A percentile compares a stretch with the other conserved stretches of the same genome.
Evolutionary conservation across 805 yeast genomes (phyloP).

Genomic region (Lipomyces yamadae): DNA sequence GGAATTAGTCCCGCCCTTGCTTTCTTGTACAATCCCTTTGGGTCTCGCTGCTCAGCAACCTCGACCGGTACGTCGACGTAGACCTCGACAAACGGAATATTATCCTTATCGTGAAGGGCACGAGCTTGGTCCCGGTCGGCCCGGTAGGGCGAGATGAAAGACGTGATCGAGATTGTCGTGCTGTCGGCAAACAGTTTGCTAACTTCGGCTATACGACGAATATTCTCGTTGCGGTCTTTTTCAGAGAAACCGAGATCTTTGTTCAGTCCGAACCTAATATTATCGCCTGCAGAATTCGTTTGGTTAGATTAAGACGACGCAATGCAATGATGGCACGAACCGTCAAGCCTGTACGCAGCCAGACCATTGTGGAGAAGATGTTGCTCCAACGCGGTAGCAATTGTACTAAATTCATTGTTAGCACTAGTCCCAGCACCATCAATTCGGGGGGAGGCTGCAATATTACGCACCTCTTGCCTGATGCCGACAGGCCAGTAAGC

Average conservation of each 20-base stretch:
- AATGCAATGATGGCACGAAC: conserved; percentile 9
- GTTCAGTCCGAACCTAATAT: conserved; percentile 91
- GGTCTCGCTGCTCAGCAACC: conserved; percentile 96
- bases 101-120: conserved; percentile 74
- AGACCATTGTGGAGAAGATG: conserved; percentile 69
- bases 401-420: conserved; percentile 55
- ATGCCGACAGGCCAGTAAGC: conserved; percentile 94
- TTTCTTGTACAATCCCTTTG: conserved; percentile 94
- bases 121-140: conserved; percentile 86
- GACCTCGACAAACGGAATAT: conserved; percentile 86
- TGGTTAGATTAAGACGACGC: neutral
- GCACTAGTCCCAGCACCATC: neutral
- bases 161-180: conserved; percentile 83
- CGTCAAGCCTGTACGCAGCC: conserved; percentile 87
- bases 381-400: conserved; percentile 93
- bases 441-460: neutral
- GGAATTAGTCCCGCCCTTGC: conserved; percentile 94
- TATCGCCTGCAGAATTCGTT: conserved; percentile 54
- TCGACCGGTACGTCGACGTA: conserved; percentile 91
- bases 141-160: conserved; percentile 90
- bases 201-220: conserved; percentile 92
- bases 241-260: conserved; percentile 94
- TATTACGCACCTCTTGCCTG: conserved; percentile 65
- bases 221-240: conserved; percentile 90
- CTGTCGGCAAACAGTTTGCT: conserved; percentile 93